Conservation (phyloP, 75 land plant species). For the Pinus taeda region DNA sequence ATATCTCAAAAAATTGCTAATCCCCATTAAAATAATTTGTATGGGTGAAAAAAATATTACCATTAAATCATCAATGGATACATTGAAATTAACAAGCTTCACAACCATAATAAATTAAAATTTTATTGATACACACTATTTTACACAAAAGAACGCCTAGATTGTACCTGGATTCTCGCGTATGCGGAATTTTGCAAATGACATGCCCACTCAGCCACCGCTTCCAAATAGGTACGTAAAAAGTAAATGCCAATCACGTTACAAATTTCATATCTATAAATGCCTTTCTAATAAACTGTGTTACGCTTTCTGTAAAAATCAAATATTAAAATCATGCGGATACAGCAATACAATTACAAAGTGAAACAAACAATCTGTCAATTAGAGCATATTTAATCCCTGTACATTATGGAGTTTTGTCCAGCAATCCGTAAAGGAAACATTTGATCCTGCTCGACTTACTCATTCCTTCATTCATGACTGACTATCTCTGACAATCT, state of each 20-base stretch:
- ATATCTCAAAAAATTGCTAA: too few relatives aligned
- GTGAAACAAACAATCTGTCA: background rate
- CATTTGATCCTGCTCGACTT: background rate
- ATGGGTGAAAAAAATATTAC: too few relatives aligned
- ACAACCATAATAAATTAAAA: too few relatives aligned
- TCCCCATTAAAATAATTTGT: too few relatives aligned
- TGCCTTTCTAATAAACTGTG: background rate
- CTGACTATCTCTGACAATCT: constrained; percentile 17
- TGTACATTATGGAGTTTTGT: background rate
- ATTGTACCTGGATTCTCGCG: too few relatives aligned
- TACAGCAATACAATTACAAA: background rate
- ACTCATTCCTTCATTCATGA: background rate
- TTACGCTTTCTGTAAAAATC: background rate
- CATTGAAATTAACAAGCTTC: too few relatives aligned
- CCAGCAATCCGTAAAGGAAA: background rate
- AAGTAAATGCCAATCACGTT: background rate
- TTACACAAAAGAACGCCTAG: too few relatives aligned
- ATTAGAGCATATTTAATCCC: background rate
- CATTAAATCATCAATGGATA: too few relatives aligned
- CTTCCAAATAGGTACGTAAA: background rate
- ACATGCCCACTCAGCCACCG: background rate
- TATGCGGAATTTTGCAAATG: background rate
- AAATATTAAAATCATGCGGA: background rate
- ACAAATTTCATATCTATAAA: background rate
- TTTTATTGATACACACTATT: too few relatives aligned